These are phyloP conservation scores for Pinus taeda DNA, from an alignment of 75 land plant species.

Conservation along the genomic window DNA sequence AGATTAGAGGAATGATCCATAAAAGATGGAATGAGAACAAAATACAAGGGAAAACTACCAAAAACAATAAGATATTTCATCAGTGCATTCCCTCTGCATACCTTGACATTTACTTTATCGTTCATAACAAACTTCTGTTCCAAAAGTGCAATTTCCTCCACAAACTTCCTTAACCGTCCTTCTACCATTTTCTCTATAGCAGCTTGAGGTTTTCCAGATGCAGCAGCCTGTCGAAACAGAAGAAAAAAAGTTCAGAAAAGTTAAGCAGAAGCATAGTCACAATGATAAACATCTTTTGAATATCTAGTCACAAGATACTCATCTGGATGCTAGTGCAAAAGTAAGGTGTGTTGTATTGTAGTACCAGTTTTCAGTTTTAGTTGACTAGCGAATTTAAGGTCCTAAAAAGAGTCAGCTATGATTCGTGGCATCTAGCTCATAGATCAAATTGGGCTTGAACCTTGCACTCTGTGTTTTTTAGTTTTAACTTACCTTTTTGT, in stretches of 20 bases:
- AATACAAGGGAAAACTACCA: neutral
- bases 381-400: neutral
- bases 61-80: neutral
- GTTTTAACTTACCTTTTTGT: neutral
- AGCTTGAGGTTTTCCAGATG: conserved; percentile 69
- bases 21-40: too few species aligned
- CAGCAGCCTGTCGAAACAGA: conserved; percentile 55
- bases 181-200: conserved; percentile 91
- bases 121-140: conserved; percentile 88
- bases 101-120: conserved; percentile 75
- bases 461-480: neutral
- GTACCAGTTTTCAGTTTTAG: neutral
- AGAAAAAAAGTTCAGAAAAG: neutral
- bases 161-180: conserved; percentile 85
- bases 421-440: neutral
- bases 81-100: conserved; percentile 11
- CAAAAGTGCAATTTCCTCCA: conserved; percentile 77
- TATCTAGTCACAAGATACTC: neutral
- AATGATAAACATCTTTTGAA: neutral
- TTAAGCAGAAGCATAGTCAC: conserved; percentile 1
- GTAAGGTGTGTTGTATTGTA: neutral
- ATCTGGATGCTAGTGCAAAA: neutral
- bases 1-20: too few species aligned
- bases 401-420: neutral
- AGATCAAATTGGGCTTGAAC: neutral